Evolutionary conservation across 83 land plant species (phyloP), one percentile per base, ranked within the genome.

Genomic region (Thuja plicata): DNA sequence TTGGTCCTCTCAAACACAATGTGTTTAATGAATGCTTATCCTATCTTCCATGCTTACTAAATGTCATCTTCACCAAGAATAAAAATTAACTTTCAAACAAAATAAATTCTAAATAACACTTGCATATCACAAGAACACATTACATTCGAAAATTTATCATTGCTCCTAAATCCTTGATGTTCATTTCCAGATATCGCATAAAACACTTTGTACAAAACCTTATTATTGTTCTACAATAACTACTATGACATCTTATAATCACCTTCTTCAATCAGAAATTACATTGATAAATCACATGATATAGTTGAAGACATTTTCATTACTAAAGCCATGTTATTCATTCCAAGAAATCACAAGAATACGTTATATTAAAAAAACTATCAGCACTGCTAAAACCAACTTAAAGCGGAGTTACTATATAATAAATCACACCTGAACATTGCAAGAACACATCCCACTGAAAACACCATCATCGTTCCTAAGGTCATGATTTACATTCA

Each of bases 1-100:
- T 89, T 16, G 95, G 91, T 1, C 89, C 88, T 24, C 91, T 92
- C 32, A 95, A 91, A n/a, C 87, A 46, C 40, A 87, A 90, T 3
- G 90, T 89, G 24, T 88, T 77, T 37, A 91, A 90, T 1, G 94
- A 73, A 19, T 86, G 87, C 73, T 86, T 86, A 17, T 86, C 87
- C 87, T 35, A 45, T 21, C 87, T n/a, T 38, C 71, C 43, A 38
- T 54, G 87, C 71, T 86, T 86, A 35, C 87, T 73, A 16, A 86
- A 9, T 21, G 87, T 45, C 87, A 86, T 86, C 40, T 86, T 86
- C 79, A 76, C 15, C 79, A 35, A 10, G 19, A 34, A 34, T 12
- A 5, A 76, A 70, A 32, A 35, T 76, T 34, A 4, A 0, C 17
- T 76, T 76, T 15, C 79, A 12, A 35, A 37, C n/a, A 66, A 74